These are phyloP conservation scores for Fusarium newnesense DNA, from an alignment of 2,329 filamentous ascomycete species.

Conservation along the genomic window DNA sequence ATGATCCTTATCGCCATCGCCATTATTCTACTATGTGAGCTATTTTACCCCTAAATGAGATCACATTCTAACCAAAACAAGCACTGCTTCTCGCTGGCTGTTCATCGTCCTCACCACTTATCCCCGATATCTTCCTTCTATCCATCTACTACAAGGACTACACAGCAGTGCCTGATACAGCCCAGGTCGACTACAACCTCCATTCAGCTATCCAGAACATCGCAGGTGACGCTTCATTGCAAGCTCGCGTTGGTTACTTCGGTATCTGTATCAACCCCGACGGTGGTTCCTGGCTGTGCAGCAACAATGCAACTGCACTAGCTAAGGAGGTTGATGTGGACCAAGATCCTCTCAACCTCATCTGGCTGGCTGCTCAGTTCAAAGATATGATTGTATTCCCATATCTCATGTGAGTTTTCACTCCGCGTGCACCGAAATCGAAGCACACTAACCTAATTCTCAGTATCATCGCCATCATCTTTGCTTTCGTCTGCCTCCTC, in stretches of 20 bases:
- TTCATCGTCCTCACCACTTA: constrained; percentile 93
- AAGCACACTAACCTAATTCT: constrained; percentile 7
- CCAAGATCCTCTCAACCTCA: constrained; percentile 94
- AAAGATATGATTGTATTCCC: constrained; percentile 99
- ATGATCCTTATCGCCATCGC: constrained; percentile 96
- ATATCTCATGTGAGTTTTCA: constrained; percentile 82
- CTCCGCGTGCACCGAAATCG: background rate
- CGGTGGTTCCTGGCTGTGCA: constrained; percentile 91
- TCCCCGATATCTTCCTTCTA: constrained; percentile 95
- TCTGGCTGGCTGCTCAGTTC: constrained; percentile 97
- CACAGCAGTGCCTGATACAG: constrained; percentile 80
- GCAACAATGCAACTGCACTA: constrained; percentile 94
- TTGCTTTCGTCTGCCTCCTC: constrained; percentile 95
- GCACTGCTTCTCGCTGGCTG: constrained; percentile 94
- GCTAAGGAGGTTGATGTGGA: constrained; percentile 90
- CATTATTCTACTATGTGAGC: constrained; percentile 94
- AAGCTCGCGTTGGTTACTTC: constrained; percentile 96
- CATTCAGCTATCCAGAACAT: constrained; percentile 89
- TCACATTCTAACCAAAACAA: constrained; percentile 50
- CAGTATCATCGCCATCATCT: constrained; percentile 96
- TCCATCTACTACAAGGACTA: constrained; percentile 97
- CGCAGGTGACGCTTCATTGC: constrained; percentile 82
- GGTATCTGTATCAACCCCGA: constrained; percentile 96
- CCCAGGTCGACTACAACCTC: constrained; percentile 91
- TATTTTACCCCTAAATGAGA: background rate